Percentiles rank a stretch among this genome's conserved stretches.
Evolutionary conservation across 2,329 filamentous ascomycete species (phyloP).

Genomic region (Aureobasidium leucospermi): DNA sequence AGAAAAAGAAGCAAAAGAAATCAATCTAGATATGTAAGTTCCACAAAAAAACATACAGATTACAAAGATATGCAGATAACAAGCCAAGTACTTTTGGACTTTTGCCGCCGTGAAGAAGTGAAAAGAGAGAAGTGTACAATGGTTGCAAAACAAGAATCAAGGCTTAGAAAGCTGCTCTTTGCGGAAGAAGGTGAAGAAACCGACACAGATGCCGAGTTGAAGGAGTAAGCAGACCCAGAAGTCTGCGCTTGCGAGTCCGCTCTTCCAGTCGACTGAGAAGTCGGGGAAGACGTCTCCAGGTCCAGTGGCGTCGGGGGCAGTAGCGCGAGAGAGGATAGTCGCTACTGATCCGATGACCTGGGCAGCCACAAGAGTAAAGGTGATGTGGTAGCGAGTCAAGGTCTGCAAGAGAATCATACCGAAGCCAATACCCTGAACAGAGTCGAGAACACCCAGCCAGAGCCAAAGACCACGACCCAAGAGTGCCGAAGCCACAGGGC

Average conservation of each 20-base stretch:
- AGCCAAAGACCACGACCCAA: slow-evolving; percentile 55
- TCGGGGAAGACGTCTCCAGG: slow-evolving; percentile 58
- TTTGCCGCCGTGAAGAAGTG: neutral
- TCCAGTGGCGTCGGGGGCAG: slow-evolving; percentile 53
- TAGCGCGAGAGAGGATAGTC: slow-evolving; percentile 55
- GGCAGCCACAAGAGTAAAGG: slow-evolving; percentile 53
- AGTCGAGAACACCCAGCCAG: slow-evolving; percentile 60
- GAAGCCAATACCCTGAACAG: slow-evolving; percentile 58
- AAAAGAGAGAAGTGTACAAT: neutral
- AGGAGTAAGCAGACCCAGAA: slow-evolving; percentile 55
- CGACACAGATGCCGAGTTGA: slow-evolving; percentile 52
- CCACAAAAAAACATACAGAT: neutral
- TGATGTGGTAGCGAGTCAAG: slow-evolving; percentile 57
- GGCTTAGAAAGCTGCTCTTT: slow-evolving; percentile 54
- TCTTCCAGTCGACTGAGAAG: slow-evolving; percentile 42
- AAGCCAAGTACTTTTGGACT: too few relatives aligned
- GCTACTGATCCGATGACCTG: slow-evolving; percentile 56
- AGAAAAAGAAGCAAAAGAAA: neutral
- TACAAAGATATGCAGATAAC: neutral
- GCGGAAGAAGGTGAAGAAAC: slow-evolving; percentile 50
- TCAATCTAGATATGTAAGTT: neutral
- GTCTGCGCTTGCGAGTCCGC: slow-evolving; percentile 44
- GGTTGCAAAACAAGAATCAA: slow-evolving; percentile 12
- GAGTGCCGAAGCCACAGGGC: slow-evolving; percentile 47
- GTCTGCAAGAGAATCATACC: slow-evolving; percentile 59